Conservation (phyloP, 2,329 filamentous ascomycete species). For the Fusarium tuaranense region DNA sequence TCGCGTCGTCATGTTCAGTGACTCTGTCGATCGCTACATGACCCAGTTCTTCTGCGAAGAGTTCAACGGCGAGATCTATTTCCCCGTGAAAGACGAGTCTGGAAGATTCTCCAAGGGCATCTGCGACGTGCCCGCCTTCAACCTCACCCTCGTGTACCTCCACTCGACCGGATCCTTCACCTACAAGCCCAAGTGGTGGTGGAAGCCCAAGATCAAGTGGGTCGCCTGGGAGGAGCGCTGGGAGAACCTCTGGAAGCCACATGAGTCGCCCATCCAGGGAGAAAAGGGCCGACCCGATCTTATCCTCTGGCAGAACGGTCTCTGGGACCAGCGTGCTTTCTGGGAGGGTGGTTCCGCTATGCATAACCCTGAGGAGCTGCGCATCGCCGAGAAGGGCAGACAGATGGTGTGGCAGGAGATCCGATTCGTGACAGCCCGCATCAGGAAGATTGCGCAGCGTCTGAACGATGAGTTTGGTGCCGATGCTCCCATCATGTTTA, state of each 20-base stretch:
- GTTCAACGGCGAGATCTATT: conserved; percentile 10
- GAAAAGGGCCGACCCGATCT: conserved; percentile 24
- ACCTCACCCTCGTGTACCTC: conserved; percentile 21
- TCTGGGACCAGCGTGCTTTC: conserved; percentile 33
- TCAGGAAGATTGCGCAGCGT: conserved; percentile 23
- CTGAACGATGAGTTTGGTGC: conserved; percentile 23
- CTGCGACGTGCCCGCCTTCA: conserved; percentile 21
- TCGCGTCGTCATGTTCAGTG: conserved; percentile 33
- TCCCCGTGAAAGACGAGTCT: conserved; percentile 16
- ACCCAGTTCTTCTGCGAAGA: conserved; percentile 33
- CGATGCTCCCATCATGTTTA: conserved; percentile 26
- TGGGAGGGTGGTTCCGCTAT: conserved; percentile 21
- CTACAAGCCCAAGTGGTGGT: conserved; percentile 36
- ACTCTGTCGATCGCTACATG: conserved; percentile 35
- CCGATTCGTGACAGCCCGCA: conserved; percentile 28
- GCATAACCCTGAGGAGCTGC: not conserved
- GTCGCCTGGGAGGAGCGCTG: conserved; percentile 30
- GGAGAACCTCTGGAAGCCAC: conserved; percentile 29
- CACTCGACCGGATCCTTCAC: conserved; percentile 33
- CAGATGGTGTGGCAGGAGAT: conserved; percentile 36
- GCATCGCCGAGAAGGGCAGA: conserved; percentile 13
- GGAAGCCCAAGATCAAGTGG: conserved; percentile 32
- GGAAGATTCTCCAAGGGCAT: conserved; percentile 19
- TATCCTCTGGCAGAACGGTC: conserved; percentile 34
- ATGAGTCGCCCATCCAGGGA: conserved; percentile 23